phyloP scores from a whole-genome alignment of 2,329 filamentous ascomycete genomes.

The Calonectria leucothoes region DNA sequence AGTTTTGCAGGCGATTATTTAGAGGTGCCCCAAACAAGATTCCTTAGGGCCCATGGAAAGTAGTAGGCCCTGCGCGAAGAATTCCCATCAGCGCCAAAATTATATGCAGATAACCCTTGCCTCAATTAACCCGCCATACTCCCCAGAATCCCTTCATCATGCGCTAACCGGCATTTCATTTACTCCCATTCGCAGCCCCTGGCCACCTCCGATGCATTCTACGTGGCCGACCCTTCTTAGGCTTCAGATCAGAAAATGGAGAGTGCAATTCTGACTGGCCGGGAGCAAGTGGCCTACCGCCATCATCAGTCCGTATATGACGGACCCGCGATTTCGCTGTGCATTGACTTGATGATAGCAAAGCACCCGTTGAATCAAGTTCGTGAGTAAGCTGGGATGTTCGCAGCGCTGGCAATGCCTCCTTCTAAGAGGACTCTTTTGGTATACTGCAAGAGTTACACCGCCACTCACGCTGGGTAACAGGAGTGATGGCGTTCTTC shows the following conservation, averaged over 20 bases:
- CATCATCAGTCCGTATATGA: background rate
- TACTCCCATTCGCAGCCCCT: background rate
- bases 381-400: background rate
- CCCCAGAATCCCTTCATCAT: background rate
- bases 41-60: background rate
- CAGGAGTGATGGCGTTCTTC: slow-evolving; percentile 48
- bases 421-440: slow-evolving; percentile 41
- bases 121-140: slow-evolving; percentile 19
- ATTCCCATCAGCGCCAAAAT: slow-evolving; percentile 19
- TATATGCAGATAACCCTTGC: slow-evolving; percentile 10
- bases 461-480: slow-evolving; percentile 53
- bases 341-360: background rate
- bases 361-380: background rate
- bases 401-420: slow-evolving; percentile 30
- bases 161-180: background rate
- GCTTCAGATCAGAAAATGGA: background rate
- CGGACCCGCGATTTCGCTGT: slow-evolving; percentile 2
- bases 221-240: background rate
- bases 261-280: background rate
- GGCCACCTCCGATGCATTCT: background rate
- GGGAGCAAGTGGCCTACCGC: background rate
- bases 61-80: slow-evolving; percentile 7
- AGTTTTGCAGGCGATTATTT: slow-evolving; percentile 5
- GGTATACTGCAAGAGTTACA: slow-evolving; percentile 55
- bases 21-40: slow-evolving; percentile 10